A percentile compares a stretch with the other conserved stretches of the same genome.
These are phyloP conservation scores for Chrysosporium keratinophilum DNA, from an alignment of 2,329 filamentous ascomycete genomes.

Conservation along the genomic window DNA sequence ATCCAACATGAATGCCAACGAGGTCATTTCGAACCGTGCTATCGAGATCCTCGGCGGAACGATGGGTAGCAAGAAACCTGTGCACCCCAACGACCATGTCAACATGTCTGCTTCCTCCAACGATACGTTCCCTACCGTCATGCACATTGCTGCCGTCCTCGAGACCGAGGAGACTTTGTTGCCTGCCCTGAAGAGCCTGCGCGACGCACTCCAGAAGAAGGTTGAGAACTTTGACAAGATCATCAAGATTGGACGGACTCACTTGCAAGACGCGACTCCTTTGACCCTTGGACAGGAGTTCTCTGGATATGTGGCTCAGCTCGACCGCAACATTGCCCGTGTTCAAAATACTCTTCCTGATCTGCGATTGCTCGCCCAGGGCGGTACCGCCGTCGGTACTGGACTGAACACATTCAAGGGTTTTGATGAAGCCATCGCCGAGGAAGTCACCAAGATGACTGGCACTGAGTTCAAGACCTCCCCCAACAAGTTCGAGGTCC, in stretches of 20 bases:
- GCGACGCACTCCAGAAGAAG: slow-evolving; percentile 77
- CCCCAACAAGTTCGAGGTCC: slow-evolving; percentile 96
- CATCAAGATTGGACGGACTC: slow-evolving; percentile 98
- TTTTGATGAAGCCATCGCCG: slow-evolving; percentile 86
- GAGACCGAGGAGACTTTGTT: slow-evolving; percentile 81
- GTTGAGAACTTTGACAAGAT: slow-evolving; percentile 81
- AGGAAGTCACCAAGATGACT: slow-evolving; percentile 84
- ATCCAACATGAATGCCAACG: slow-evolving; percentile 99
- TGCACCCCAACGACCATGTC: slow-evolving; percentile 98
- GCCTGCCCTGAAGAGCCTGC: slow-evolving; percentile 70
- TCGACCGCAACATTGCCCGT: slow-evolving; percentile 81
- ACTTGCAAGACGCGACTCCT: slow-evolving; percentile 93
- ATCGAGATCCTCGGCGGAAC: slow-evolving; percentile 92
- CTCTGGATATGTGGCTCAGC: slow-evolving; percentile 90
- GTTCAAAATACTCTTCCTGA: slow-evolving; percentile 74
- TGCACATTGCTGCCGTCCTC: slow-evolving; percentile 96
- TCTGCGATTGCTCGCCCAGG: slow-evolving; percentile 79
- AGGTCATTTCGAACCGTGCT: slow-evolving; percentile 97
- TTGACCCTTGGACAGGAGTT: slow-evolving; percentile 95
- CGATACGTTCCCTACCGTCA: slow-evolving; percentile 98
- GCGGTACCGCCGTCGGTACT: slow-evolving; percentile 91
- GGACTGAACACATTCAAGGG: slow-evolving; percentile 96
- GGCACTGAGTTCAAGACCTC: slow-evolving; percentile 90
- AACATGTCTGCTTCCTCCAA: slow-evolving; percentile 99
- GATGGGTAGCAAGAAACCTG: slow-evolving; percentile 95